Evolutionary conservation across 2,329 filamentous ascomycete genomes (phyloP).

Genomic region (Endocalyx cinctus): DNA sequence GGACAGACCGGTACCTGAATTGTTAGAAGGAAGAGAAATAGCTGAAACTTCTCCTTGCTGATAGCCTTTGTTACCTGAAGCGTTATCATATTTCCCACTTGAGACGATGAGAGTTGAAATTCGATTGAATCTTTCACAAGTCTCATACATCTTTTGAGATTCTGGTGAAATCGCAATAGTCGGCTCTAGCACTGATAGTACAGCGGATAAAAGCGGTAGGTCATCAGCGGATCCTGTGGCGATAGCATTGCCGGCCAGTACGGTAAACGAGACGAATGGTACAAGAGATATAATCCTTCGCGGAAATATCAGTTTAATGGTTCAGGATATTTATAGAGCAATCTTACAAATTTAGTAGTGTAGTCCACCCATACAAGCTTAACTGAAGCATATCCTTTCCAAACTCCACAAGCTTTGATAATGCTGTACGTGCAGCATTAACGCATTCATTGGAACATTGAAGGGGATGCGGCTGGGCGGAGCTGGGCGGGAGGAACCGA

Average conservation of each 20-base stretch:
- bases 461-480: constrained; percentile 13
- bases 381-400: constrained; percentile 10
- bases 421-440: constrained; percentile 14
- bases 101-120: constrained; percentile 18
- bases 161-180: constrained; percentile 7
- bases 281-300: constrained; percentile 17
- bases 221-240: constrained; percentile 18
- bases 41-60: too few species aligned
- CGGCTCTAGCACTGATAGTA: constrained; percentile 12
- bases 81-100: constrained; percentile 6
- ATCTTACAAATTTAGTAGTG: constrained; percentile 19
- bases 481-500: constrained; percentile 8
- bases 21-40: too few species aligned
- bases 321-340: not conserved
- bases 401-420: constrained; percentile 13
- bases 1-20: too few species aligned
- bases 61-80: constrained; percentile 1
- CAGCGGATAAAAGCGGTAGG: constrained; percentile 14
- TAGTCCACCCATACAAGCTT: constrained; percentile 7
- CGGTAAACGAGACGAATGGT: constrained; percentile 21
- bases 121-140: constrained; percentile 17
- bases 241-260: constrained; percentile 22
- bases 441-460: constrained; percentile 23
- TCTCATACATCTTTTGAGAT: constrained; percentile 17
- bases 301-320: constrained; percentile 3